These are phyloP conservation scores for Trichocladium uniseriatum DNA, from an alignment of 495 filamentous ascomycete species.

Conservation along the genomic window DNA sequence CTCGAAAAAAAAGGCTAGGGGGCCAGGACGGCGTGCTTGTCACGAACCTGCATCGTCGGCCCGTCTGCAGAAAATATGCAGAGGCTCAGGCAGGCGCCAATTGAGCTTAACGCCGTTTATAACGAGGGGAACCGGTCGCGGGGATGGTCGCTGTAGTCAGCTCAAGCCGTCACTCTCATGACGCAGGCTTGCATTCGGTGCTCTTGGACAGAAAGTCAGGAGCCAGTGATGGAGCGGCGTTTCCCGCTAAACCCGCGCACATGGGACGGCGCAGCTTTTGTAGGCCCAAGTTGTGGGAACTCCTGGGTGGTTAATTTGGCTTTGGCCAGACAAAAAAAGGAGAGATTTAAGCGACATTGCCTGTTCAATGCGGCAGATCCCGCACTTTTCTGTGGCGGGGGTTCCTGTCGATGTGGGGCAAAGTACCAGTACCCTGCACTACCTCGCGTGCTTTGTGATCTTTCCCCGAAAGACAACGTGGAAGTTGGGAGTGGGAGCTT, in stretches of 20 bases:
- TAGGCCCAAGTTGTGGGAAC: slow-evolving; percentile 6
- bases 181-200: slow-evolving; percentile 13
- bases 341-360: not conserved
- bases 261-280: slow-evolving; percentile 5
- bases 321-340: not conserved
- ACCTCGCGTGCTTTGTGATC: not conserved
- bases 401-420: slow-evolving; percentile 1
- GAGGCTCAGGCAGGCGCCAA: slow-evolving; percentile 2
- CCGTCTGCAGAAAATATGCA: slow-evolving; percentile 3
- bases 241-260: slow-evolving; percentile 3
- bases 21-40: not conserved
- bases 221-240: slow-evolving; percentile 12
- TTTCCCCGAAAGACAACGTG: slow-evolving; percentile 26
- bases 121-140: not conserved
- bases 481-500: slow-evolving; percentile 23
- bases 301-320: not conserved
- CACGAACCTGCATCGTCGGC: slow-evolving; percentile 18
- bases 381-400: not conserved
- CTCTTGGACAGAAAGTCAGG: not conserved
- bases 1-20: not conserved
- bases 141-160: slow-evolving; percentile 10
- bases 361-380: not conserved
- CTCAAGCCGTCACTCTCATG: slow-evolving; percentile 17
- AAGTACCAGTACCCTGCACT: slow-evolving; percentile 5
- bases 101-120: not conserved